These are phyloP conservation scores for Phlebopus sp. DNA, from an alignment of 1,284 basidiomycete genomes.

Conservation along the genomic window DNA sequence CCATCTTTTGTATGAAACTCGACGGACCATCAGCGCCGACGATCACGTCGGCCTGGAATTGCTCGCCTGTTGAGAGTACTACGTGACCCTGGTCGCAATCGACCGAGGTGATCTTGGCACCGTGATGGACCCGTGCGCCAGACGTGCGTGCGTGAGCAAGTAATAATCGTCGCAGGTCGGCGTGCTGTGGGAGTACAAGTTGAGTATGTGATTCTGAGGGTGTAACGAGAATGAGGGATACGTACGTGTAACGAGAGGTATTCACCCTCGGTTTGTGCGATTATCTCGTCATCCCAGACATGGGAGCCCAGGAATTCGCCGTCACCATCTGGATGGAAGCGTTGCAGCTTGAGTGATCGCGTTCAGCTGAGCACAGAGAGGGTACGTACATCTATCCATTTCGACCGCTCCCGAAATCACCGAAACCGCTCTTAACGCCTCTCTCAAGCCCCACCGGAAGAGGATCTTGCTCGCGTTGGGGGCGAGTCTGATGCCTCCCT, in stretches of 20 bases:
- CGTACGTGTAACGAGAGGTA: constrained; percentile 52
- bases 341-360: too few species aligned
- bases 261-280: constrained; percentile 53
- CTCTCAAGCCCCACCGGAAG: constrained; percentile 52
- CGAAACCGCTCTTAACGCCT: constrained; percentile 36
- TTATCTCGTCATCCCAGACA: constrained; percentile 51
- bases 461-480: constrained; percentile 58
- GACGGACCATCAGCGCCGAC: constrained; percentile 60
- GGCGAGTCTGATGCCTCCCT: constrained; percentile 47
- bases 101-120: constrained; percentile 40
- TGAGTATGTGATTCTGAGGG: constrained; percentile 2
- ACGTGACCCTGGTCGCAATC: constrained; percentile 30
- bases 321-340: constrained; percentile 42
- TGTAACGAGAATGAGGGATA: constrained; percentile 10
- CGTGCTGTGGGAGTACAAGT: constrained; percentile 14
- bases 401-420: constrained; percentile 39
- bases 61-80: constrained; percentile 45
- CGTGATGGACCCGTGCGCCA: constrained; percentile 43
- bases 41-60: constrained; percentile 52
- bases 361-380: background rate
- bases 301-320: constrained; percentile 51
- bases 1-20: constrained; percentile 20
- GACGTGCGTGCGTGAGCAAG: constrained; percentile 44
- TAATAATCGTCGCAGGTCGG: constrained; percentile 35
- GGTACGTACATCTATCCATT: constrained; percentile 38